These are phyloP conservation scores for Verticillium isaacii DNA, from an alignment of 2,329 filamentous ascomycete species.

Conservation along the genomic window DNA sequence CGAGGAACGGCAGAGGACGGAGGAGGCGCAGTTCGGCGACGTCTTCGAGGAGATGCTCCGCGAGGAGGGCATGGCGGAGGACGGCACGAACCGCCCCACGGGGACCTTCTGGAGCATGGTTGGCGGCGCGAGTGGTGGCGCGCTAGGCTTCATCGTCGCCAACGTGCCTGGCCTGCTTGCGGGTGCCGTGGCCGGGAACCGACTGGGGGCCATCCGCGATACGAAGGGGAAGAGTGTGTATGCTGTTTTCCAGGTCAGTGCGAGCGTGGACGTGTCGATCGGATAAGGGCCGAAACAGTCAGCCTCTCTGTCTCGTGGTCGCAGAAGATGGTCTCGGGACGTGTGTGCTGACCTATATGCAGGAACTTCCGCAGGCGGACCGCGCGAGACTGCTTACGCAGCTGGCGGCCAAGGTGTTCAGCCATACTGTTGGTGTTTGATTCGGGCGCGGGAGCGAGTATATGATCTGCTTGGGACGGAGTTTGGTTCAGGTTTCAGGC, in stretches of 20 bases:
- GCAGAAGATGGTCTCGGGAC: neutral
- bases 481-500: neutral
- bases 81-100: slow-evolving; percentile 53
- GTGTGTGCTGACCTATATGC: slow-evolving; percentile 1
- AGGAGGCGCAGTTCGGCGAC: slow-evolving; percentile 80
- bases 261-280: slow-evolving; percentile 7
- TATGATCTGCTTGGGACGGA: slow-evolving; percentile 4
- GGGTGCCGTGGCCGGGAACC: slow-evolving; percentile 86
- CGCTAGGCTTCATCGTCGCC: slow-evolving; percentile 90
- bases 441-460: neutral
- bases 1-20: slow-evolving; percentile 47
- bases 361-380: slow-evolving; percentile 79
- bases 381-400: slow-evolving; percentile 77
- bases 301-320: neutral
- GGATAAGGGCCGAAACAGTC: slow-evolving; percentile 5
- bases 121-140: slow-evolving; percentile 80
- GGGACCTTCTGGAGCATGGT: slow-evolving; percentile 82
- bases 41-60: slow-evolving; percentile 88
- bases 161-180: slow-evolving; percentile 87
- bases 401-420: slow-evolving; percentile 81
- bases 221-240: slow-evolving; percentile 94
- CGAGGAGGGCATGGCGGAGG: slow-evolving; percentile 78
- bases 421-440: slow-evolving; percentile 63
- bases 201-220: slow-evolving; percentile 85
- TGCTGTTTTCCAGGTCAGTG: slow-evolving; percentile 66